phyloP scores from a whole-genome alignment of 75 land plant genomes.

The Ceratopteris richardii region DNA sequence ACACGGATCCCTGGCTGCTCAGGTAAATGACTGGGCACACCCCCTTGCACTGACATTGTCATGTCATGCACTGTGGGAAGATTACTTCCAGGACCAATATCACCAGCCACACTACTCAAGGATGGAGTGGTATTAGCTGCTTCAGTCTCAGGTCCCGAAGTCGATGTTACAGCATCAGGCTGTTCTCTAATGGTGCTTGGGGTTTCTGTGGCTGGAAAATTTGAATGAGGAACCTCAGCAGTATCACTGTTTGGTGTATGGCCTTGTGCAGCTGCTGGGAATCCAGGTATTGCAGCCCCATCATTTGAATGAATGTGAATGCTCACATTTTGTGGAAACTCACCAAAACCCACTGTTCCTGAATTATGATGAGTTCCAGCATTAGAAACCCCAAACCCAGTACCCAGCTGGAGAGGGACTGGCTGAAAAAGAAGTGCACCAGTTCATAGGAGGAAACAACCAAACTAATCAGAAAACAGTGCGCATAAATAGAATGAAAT shows the following conservation, averaged over 20 bases:
- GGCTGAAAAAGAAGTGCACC: conserved; percentile 35
- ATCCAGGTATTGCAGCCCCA: conserved; percentile 5
- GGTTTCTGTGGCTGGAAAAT: too few relatives aligned
- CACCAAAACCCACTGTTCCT: conserved; percentile 33
- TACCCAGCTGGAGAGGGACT: conserved; percentile 55
- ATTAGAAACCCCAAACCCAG: conserved; percentile 34
- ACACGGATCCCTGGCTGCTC: conserved; percentile 47
- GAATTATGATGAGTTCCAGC: conserved; percentile 28
- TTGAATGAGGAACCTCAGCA: too few relatives aligned
- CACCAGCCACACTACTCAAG: not conserved
- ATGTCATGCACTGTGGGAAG: not conserved
- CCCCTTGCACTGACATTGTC: conserved; percentile 13
- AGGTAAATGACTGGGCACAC: conserved; percentile 10
- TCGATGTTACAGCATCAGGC: not conserved
- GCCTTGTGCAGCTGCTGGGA: conserved; percentile 6
- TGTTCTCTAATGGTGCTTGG: not conserved
- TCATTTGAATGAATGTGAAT: conserved; percentile 25
- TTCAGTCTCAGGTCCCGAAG: not conserved
- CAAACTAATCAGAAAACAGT: conserved; percentile 2
- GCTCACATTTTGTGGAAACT: conserved; percentile 6
- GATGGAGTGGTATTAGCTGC: conserved; percentile 1
- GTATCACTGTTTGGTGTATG: too few relatives aligned
- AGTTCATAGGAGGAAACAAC: not conserved
- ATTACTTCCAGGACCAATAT: not conserved
- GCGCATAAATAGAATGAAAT: not conserved